Evolutionary conservation across 345 rosid genomes (phyloP).

Genomic region (Lumnitzera littorea): DNA sequence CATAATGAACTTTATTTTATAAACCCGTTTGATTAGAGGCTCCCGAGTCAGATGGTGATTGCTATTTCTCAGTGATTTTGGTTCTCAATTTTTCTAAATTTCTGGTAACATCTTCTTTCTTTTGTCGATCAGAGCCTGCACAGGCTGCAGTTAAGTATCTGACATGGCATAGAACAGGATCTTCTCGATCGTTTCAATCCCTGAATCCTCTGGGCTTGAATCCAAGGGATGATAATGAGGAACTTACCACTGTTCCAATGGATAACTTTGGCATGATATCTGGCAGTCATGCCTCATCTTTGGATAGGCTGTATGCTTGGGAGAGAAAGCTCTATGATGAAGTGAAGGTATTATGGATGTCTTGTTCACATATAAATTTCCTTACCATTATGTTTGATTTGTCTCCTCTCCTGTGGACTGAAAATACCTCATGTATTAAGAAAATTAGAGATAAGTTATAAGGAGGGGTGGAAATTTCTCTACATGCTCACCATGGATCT

Average conservation of each 20-base stretch:
- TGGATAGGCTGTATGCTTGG: constrained; percentile 95
- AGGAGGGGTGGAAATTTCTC: no score
- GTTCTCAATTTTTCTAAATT: not conserved
- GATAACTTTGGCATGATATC: constrained; percentile 73
- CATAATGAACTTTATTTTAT: not conserved
- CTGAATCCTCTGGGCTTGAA: constrained; percentile 58
- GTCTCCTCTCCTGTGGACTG: no score
- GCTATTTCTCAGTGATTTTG: not conserved
- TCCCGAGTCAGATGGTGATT: not conserved
- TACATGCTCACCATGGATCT: no score
- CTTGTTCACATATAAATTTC: not conserved
- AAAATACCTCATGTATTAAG: no score
- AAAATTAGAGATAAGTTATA: no score
- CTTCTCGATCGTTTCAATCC: constrained; percentile 77
- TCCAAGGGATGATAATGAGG: constrained; percentile 52
- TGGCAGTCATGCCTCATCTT: constrained; percentile 94
- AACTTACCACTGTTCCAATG: constrained; percentile 40
- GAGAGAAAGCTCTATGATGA: constrained; percentile 96
- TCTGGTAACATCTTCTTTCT: constrained; percentile 10
- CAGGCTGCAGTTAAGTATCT: constrained; percentile 56
- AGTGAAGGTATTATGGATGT: constrained; percentile 62
- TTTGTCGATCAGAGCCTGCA: constrained; percentile 53
- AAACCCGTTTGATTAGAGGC: not conserved
- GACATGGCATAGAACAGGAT: constrained; percentile 82
- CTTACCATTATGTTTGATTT: no score